Percentiles rank a stretch among this genome's conserved stretches.
Evolutionary conservation across 257 asterid genomes (phyloP).

Genomic region (Plectranthus barbatus): DNA sequence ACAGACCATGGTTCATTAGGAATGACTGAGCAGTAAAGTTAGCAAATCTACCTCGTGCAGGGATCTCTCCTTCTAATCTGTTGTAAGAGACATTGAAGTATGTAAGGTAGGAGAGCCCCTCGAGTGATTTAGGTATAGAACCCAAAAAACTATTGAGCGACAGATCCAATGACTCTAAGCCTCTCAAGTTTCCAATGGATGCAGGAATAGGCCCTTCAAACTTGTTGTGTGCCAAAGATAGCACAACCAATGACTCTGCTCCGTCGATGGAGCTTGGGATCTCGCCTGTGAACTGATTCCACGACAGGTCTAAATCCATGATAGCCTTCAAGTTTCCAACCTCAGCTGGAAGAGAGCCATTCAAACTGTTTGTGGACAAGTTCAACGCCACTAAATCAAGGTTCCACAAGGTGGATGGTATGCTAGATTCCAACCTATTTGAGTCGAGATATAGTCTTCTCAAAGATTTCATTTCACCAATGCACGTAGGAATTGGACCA

Average conservation of each 20-base stretch:
- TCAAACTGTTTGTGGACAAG: constrained; percentile 34
- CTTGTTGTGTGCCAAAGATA: constrained; percentile 37
- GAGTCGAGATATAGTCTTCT: constrained; percentile 34
- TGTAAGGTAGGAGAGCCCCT: constrained; percentile 20
- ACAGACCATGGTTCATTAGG: constrained; percentile 22
- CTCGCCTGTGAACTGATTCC: constrained; percentile 40
- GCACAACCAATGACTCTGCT: constrained; percentile 21
- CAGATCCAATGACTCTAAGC: constrained; percentile 41
- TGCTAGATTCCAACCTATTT: constrained; percentile 26
- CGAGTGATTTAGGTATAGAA: constrained; percentile 31
- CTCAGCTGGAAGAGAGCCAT: constrained; percentile 29
- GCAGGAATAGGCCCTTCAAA: constrained; percentile 36
- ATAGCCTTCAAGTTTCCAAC: constrained; percentile 25
- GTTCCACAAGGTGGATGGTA: constrained; percentile 39
- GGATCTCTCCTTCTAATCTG: constrained; percentile 26
- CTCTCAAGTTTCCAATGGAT: constrained; percentile 25
- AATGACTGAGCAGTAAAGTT: constrained; percentile 40
- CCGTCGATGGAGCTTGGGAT: constrained; percentile 36
- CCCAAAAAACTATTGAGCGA: constrained; percentile 35
- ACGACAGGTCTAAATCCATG: constrained; percentile 31
- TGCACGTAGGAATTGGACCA: constrained; percentile 56
- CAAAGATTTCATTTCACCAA: constrained; percentile 41
- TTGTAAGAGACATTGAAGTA: constrained; percentile 35
- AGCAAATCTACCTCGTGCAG: constrained; percentile 30
- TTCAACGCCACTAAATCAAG: constrained; percentile 38